Evolutionary conservation across 1,284 basidiomycete genomes (phyloP), one percentile per base, ranked within the genome.

Genomic region (Apiotrichum laibachii): DNA sequence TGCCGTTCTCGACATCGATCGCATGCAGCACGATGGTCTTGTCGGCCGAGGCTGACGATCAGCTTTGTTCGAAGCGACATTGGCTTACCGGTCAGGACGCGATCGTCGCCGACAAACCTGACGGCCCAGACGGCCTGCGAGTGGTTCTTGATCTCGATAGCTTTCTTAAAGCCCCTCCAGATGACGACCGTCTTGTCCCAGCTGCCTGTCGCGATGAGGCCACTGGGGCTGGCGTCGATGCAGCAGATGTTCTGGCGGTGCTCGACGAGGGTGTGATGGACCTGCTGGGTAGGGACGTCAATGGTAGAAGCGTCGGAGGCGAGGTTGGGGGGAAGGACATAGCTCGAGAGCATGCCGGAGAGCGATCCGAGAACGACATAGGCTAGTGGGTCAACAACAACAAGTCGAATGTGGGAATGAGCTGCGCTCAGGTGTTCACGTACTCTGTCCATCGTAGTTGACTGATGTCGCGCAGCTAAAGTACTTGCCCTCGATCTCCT

Each of bases 141-240:
- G 72, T 99, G 96, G 11, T 87, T 92, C 68, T 86, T 84, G 53
- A 99, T 83, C 63, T 89, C 88, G 65, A 90, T 85, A 4, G 82
- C 82, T 62, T 88, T 81, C 67, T 87, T 79, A 71, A 88, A 92
- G 71, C 90, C 71, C 73, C 86, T 88, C 96, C 96, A 99, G 0
- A 99, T 86, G 77, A 90, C 90, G 21, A 92, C 95, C 0, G 93
- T 93, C 92, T 84, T 88, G 79, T 99, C 96, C 95, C 95, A 99
- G 60, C 92, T 95, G 21, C 95, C 95, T n/a, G 92, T 94, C 57
- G 95, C 86, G 61, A 95, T 86, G 57, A 85, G 82, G 8, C 90
- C 89, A 56, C 82, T 82, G 13, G 83, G 75, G 21, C 85, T 84
- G 7, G 85, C 84, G 71, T 91, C 84, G 61, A 99, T 81, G 31